These are phyloP conservation scores for Adansonia grandidieri DNA, from an alignment of 441 rosid genomes.

Conservation along the genomic window DNA sequence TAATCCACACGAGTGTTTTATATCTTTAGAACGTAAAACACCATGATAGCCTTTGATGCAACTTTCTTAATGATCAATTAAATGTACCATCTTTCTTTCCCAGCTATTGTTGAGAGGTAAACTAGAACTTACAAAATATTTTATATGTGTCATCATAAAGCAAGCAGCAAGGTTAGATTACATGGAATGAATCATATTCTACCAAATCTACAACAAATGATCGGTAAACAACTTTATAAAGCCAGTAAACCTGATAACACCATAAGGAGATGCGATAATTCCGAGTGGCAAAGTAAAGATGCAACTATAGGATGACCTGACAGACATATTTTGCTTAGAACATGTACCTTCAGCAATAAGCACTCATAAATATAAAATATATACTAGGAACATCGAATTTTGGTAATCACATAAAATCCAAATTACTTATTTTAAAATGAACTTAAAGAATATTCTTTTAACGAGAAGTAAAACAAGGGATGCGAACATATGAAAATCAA, in stretches of 20 bases:
- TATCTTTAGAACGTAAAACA: conserved; percentile 8
- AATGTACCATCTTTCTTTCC: conserved; percentile 13
- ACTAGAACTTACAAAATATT: conserved; percentile 6
- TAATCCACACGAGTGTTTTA: not conserved
- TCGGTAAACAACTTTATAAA: not conserved
- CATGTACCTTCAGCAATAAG: not conserved
- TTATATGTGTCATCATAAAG: not conserved
- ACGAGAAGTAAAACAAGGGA: not conserved
- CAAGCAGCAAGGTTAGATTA: conserved; percentile 12
- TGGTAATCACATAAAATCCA: not conserved
- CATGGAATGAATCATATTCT: conserved; percentile 8
- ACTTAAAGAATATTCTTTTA: conserved; percentile 10
- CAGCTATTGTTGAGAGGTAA: not conserved
- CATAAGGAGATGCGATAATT: conserved; percentile 9
- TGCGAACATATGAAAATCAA: not conserved
- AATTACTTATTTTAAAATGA: conserved; percentile 17
- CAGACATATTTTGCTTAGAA: not conserved
- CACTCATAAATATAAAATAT: not conserved
- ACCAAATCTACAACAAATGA: not conserved
- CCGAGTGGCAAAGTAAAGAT: conserved; percentile 1
- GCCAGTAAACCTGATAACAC: conserved; percentile 6
- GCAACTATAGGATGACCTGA: not conserved
- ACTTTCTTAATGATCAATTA: not conserved
- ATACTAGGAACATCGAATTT: not conserved
- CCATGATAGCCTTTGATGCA: not conserved